These are phyloP conservation scores for Casuarina equisetifolia DNA, from an alignment of 306 rosid species.

Conservation along the genomic window DNA sequence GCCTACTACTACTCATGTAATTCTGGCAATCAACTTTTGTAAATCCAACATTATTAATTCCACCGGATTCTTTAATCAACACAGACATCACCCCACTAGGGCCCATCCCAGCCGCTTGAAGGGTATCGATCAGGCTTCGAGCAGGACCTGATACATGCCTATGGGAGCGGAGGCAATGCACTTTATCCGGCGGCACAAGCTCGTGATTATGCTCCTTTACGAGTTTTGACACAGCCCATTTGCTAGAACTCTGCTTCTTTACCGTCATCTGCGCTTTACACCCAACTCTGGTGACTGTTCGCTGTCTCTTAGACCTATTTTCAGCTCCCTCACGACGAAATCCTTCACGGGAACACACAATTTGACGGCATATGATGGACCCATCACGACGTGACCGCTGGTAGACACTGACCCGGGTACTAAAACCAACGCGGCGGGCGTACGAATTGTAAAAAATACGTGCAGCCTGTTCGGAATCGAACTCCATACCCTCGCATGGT, in stretches of 20 bases:
- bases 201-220: constrained; percentile 44
- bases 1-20: constrained; percentile 43
- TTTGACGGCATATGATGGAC: constrained; percentile 46
- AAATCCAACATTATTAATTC: constrained; percentile 39
- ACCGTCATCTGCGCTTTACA: constrained; percentile 46
- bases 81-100: constrained; percentile 47
- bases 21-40: constrained; percentile 47
- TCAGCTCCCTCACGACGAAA: constrained; percentile 35
- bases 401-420: constrained; percentile 43
- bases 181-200: constrained; percentile 38
- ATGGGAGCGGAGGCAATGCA: constrained; percentile 43
- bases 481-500: constrained; percentile 45
- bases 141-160: constrained; percentile 45
- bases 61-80: constrained; percentile 35
- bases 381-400: constrained; percentile 44
- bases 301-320: constrained; percentile 41
- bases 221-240: constrained; percentile 38
- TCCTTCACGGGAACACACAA: constrained; percentile 44
- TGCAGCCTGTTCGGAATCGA: constrained; percentile 45
- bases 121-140: constrained; percentile 40
- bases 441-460: constrained; percentile 48
- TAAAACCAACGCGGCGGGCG: constrained; percentile 37
- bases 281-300: constrained; percentile 40
- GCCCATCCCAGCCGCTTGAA: constrained; percentile 43
- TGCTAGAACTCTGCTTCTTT: constrained; percentile 40